phyloP scores from a whole-genome alignment of 345 rosid genomes.

The Acer yangbiense region DNA sequence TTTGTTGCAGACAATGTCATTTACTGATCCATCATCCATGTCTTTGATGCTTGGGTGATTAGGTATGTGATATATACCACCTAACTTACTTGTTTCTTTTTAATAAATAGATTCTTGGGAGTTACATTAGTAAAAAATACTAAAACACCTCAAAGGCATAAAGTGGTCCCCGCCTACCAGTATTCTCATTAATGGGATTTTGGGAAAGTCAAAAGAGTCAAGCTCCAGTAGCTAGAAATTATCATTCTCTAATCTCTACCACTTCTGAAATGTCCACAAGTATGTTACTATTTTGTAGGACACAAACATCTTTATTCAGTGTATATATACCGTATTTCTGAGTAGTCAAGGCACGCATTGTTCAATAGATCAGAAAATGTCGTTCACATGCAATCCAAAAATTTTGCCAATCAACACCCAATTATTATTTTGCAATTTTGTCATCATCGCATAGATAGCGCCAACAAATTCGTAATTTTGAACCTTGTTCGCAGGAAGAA shows the following conservation, averaged over 20 bases:
- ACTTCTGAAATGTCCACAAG: background rate
- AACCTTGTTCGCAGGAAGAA: background rate
- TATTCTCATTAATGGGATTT: background rate
- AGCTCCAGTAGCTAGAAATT: background rate
- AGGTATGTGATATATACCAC: conserved; percentile 16
- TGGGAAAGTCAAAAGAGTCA: conserved; percentile 2
- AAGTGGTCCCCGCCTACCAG: conserved; percentile 4
- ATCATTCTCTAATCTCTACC: background rate
- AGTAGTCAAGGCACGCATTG: conserved; percentile 11
- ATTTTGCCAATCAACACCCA: background rate
- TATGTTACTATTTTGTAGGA: conserved; percentile 7
- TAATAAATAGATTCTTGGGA: too few relatives aligned
- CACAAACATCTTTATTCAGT: conserved; percentile 13
- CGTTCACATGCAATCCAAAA: background rate
- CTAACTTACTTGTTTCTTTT: background rate
- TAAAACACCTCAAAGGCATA: background rate
- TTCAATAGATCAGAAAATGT: background rate
- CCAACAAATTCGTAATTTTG: background rate
- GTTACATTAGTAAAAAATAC: too few relatives aligned
- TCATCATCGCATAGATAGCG: background rate
- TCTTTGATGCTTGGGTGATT: conserved; percentile 1
- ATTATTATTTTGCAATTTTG: background rate
- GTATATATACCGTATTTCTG: background rate
- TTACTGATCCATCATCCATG: background rate
- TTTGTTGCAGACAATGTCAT: background rate